Conservation (phyloP, 179 eudicot species). For the Beta macrorhiza region DNA sequence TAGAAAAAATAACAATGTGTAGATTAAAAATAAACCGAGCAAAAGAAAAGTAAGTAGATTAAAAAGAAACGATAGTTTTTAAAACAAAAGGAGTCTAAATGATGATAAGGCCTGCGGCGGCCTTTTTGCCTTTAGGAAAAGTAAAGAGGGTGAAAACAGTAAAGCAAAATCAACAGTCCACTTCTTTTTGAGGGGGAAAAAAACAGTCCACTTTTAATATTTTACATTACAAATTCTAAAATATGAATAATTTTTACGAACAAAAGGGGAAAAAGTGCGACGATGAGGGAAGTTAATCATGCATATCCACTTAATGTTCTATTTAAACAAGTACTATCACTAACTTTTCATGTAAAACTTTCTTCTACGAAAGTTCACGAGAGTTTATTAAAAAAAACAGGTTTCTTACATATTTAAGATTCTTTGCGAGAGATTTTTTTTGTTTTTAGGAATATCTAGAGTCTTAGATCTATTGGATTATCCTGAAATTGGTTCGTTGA, state of each 20-base stretch:
- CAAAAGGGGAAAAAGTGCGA: not conserved
- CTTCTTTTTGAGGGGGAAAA: not conserved
- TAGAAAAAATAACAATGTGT: too few relatives aligned
- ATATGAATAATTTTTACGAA: not conserved
- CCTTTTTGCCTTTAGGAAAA: constrained; percentile 12
- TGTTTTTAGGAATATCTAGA: too few relatives aligned
- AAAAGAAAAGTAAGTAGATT: too few relatives aligned
- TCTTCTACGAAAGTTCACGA: not conserved
- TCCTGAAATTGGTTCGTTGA: too few relatives aligned
- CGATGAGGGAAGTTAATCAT: constrained; percentile 8
- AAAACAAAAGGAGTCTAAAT: not conserved
- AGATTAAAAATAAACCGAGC: too few relatives aligned
- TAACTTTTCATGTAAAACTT: not conserved
- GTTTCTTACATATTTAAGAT: not conserved
- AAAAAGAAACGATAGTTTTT: too few relatives aligned
- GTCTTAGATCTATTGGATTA: too few relatives aligned
- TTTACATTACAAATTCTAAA: not conserved
- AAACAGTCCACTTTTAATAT: not conserved
- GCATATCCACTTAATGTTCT: constrained; percentile 1
- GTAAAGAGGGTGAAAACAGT: constrained; percentile 4
- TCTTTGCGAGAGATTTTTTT: too few relatives aligned
- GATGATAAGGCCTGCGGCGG: constrained; percentile 1
- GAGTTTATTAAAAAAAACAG: not conserved
- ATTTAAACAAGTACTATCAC: not conserved
- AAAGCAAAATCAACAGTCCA: constrained; percentile 6